These are phyloP conservation scores for Sanghuangporus sanghuang DNA, from an alignment of 1,284 basidiomycete species.

Conservation along the genomic window DNA sequence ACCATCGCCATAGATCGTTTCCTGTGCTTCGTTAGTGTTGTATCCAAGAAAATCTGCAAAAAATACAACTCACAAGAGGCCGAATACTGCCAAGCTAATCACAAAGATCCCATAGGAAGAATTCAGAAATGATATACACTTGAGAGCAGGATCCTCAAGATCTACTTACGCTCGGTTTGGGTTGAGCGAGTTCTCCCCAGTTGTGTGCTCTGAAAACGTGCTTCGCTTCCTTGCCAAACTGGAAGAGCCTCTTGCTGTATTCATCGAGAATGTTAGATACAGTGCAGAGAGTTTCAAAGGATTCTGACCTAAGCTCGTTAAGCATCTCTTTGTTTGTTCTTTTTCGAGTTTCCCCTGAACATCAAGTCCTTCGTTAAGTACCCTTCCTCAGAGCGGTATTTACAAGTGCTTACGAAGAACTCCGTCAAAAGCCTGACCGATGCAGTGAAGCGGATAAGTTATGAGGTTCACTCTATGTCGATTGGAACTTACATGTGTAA, in stretches of 20 bases:
- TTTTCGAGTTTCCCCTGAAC: neutral
- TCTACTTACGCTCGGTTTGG: slow-evolving; percentile 13
- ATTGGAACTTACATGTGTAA: slow-evolving; percentile 4
- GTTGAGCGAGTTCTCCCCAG: slow-evolving; percentile 6
- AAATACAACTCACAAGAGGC: slow-evolving; percentile 1
- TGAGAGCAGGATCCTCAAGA: neutral
- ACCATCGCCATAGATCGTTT: neutral
- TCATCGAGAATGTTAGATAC: neutral
- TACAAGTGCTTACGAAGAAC: slow-evolving; percentile 5
- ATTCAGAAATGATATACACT: neutral
- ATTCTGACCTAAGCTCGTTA: slow-evolving; percentile 8
- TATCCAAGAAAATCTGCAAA: neutral
- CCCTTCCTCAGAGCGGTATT: neutral
- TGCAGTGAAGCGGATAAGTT: neutral
- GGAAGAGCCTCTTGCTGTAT: slow-evolving; percentile 4
- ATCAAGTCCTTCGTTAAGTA: neutral
- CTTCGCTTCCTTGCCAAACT: slow-evolving; percentile 8
- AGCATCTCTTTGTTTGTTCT: slow-evolving; percentile 14
- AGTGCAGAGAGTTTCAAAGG: neutral
- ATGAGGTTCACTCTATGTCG: neutral
- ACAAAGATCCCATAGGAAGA: neutral
- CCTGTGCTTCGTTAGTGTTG: neutral
- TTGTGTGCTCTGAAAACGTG: neutral
- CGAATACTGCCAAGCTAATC: slow-evolving; percentile 11
- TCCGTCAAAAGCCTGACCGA: slow-evolving; percentile 5